Conservation (phyloP, 495 filamentous ascomycete species). For the Penicillium cinerascens region DNA sequence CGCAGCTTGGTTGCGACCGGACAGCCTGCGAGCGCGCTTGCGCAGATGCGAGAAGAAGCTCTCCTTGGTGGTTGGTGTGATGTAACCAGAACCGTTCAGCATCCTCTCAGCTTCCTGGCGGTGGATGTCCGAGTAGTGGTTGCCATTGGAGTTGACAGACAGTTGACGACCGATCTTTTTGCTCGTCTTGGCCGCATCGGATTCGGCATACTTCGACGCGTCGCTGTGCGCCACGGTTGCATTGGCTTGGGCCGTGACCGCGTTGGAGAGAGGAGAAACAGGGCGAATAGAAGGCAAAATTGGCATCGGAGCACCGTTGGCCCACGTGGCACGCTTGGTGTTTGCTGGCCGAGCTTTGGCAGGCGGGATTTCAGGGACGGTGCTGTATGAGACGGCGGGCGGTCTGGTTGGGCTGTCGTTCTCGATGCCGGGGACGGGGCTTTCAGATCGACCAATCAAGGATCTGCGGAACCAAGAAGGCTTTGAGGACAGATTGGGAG, state of each 20-base stretch:
- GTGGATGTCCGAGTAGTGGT: slow-evolving; percentile 83
- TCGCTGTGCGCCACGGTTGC: slow-evolving; percentile 32
- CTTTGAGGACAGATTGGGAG: slow-evolving; percentile 69
- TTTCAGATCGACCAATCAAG: slow-evolving; percentile 67
- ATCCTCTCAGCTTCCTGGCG: slow-evolving; percentile 88
- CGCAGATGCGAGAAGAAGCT: slow-evolving; percentile 97
- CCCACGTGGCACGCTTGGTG: slow-evolving; percentile 82
- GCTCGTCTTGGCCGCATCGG: slow-evolving; percentile 54
- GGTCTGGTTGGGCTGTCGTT: slow-evolving; percentile 35
- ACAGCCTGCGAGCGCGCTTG: slow-evolving; percentile 89
- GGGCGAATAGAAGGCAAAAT: slow-evolving; percentile 95
- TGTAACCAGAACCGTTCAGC: slow-evolving; percentile 72
- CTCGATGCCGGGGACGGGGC: slow-evolving; percentile 46
- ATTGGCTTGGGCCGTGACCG: slow-evolving; percentile 84
- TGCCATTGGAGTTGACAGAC: slow-evolving; percentile 89
- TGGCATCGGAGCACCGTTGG: slow-evolving; percentile 90
- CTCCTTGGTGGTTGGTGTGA: slow-evolving; percentile 69
- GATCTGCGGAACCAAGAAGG: slow-evolving; percentile 96
- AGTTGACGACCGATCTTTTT: slow-evolving; percentile 97
- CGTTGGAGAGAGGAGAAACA: slow-evolving; percentile 87
- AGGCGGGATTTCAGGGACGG: slow-evolving; percentile 43
- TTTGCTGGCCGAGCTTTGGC: slow-evolving; percentile 58
- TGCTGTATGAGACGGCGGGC: slow-evolving; percentile 52
- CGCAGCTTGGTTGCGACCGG: slow-evolving; percentile 78
- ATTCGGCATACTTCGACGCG: slow-evolving; percentile 24